Evolutionary conservation across 768 basidiomycete species (phyloP), one percentile per base, ranked within the genome.

Genomic region (Boletus rubescentipes): DNA sequence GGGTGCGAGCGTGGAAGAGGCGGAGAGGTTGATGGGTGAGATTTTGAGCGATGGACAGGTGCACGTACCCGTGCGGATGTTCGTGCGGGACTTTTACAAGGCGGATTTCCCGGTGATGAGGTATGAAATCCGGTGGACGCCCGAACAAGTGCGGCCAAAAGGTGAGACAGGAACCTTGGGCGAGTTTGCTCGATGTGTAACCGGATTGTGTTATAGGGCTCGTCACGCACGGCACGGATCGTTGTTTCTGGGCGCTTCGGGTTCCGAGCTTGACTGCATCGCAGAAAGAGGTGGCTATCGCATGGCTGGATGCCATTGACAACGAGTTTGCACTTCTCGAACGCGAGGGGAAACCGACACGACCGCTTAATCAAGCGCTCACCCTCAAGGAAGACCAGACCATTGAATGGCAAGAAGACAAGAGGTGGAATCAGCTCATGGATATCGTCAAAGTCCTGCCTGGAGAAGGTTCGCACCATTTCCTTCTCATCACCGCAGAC

Each of bases 221-320:
- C 49, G 84, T 90, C 7, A 89, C 87, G 0, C 89, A 91, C 60
- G 86, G 73, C 6, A 80, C 80, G 9, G 90, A 91, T 60, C 75
- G 84, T 7, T 54, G 72, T 26, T 47, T 90, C 15, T 91, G 87
- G 83, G 77, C 84, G 2, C 71, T 89, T 15, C 76, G 83, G 6
- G 55, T 76, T 1, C 79, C 84, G 5, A 65, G 61, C n/a, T 65
- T 91, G 52, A 69, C 73, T 4, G 54, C 69, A 0, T 60, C 76
- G 5, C 80, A 90, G 58, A 65, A 73, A 9, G 62, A 66, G 0
- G 62, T 82, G 14, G 84, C 87, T 0, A 73, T 77, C 36, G 69
- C 61, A 3, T 91, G 86, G 86, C 64, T 89, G 15, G 67, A 78
- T 38, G 72, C 71, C 8, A 68, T 91, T 31, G 70, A 74, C 16